Evolutionary conservation across 2,329 filamentous ascomycete genomes (phyloP), one percentile per base, ranked within the genome.

Genomic region (Trichophyton schoenleinii): DNA sequence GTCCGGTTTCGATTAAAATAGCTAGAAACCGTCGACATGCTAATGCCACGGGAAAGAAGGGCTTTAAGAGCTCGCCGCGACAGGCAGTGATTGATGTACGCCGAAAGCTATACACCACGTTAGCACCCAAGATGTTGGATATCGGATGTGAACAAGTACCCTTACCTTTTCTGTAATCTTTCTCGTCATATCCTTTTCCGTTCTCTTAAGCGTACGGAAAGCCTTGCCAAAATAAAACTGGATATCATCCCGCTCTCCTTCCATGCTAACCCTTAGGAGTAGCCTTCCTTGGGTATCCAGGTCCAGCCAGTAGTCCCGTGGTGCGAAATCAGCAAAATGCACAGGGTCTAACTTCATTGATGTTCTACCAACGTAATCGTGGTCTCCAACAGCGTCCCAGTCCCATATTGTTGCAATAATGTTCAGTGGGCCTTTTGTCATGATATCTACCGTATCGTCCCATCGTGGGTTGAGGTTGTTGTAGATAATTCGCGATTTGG

Each of bases 201-300:
- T 95, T 66, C 94, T 85, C 79, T 97, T 97, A 67, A 99, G 80
- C 63, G 92, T 90, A 55, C 94, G 84, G 78, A 99, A 99, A 28
- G 94, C 89, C 75, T 96, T 97, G 68, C 91, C 94, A 74, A 97
- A 97, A 70, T 96, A 92, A 74, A 99, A 99, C 69, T 96, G 89
- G 62, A 99, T 99, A 71, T 99, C 94, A 71, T 99, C 94, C 64
- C 94, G 84, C 75, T 99, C 94, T 59, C 94, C 94, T 76, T 99
- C 94, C 94, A 99, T 99, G 71, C 91, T 96, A 59, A 99, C 91
- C 64, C 92, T 84, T 59, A 99, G 83, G 62, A 99, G 76, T 36
- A 99, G 75, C 58, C 92, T 83, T 6, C 94, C 94, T 73, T 99
- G 94, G 0, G 92, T 96, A 72, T 99, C 94, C 55, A 99, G 82